Evolutionary conservation across 1,284 basidiomycete species (phyloP), one percentile per base, ranked within the genome.

Genomic region (Stygiomarasmius scandens): DNA sequence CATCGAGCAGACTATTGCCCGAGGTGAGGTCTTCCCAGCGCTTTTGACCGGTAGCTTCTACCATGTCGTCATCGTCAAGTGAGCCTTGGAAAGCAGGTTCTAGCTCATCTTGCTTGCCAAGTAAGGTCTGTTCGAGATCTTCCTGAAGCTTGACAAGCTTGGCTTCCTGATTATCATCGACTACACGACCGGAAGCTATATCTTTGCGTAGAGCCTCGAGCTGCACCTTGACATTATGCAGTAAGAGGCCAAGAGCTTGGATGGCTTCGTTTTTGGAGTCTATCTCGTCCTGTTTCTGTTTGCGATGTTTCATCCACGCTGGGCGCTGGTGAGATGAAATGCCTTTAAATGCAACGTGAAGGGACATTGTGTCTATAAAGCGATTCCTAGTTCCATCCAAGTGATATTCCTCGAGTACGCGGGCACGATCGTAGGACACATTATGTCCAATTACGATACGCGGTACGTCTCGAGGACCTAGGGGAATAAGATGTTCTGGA

Each of bases 281-380:
- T 49, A 76, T 66, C 61, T 80, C 78, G 45, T 73, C 73, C 51
- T 80, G 77, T 66, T 88, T 87, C 19, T 75, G 71, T 66, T 93
- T 93, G 56, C 85, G 82, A 69, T 95, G 85, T 67, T 90, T 88
- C 75, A 89, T 85, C 95, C 96, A 99, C 1, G 92, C 91, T 0
- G 95, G 93, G 0, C 96, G 87, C 70, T 99, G 97, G 61, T 95
- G 92, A 0, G 93, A 95, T 0, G 95, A 96, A 57, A 99, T 96
- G 5, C 97, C 96, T 59, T 92, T 90, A 2, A 95, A 91, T 3
- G 97, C 95, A 49, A 97, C 90, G 69, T 99, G 96, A 10, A 99
- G 79, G 1, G 94, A 88, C 86, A 99, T 94, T 0, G 96, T 99
- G 70, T 99, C 97, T 38, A 98, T 74, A 71, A 93, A 99, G 1